Conservation (phyloP, 495 filamentous ascomycete genomes). For the Chlorociboria aeruginascens region DNA sequence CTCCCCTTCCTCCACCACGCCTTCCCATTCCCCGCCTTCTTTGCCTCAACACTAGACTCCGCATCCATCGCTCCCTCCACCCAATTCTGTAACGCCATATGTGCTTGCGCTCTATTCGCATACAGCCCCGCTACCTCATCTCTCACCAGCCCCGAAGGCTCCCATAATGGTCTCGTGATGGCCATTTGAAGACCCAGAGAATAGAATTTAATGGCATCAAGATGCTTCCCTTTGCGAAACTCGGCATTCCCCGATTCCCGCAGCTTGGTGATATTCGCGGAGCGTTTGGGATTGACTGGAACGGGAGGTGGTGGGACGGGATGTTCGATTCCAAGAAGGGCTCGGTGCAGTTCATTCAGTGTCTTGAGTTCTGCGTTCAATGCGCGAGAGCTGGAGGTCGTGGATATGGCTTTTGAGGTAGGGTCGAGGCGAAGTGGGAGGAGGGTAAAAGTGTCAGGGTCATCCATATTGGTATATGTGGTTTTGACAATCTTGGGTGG, state of each 20-base stretch:
- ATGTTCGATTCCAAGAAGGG: conserved; percentile 47
- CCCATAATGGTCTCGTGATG: conserved; percentile 69
- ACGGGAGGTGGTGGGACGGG: conserved; percentile 64
- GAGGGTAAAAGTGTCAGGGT: conserved; percentile 66
- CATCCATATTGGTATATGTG: conserved; percentile 32
- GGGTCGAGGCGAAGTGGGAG: conserved; percentile 75
- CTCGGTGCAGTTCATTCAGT: conserved; percentile 64
- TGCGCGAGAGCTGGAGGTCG: conserved; percentile 28
- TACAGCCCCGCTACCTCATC: conserved; percentile 75
- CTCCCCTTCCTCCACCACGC: conserved; percentile 81
- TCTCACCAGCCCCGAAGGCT: conserved; percentile 64
- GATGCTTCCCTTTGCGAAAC: conserved; percentile 62
- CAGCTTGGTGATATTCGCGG: conserved; percentile 76
- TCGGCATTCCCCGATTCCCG: conserved; percentile 75
- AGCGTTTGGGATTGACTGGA: conserved; percentile 75
- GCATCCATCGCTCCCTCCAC: conserved; percentile 72
- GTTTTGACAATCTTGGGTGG: not conserved
- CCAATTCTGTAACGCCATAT: conserved; percentile 72
- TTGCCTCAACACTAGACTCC: conserved; percentile 80
- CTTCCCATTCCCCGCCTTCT: conserved; percentile 78
- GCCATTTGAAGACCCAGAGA: conserved; percentile 80
- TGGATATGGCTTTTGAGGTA: conserved; percentile 47
- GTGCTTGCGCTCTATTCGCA: conserved; percentile 79
- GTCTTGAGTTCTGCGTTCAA: conserved; percentile 52
- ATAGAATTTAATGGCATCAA: conserved; percentile 72